Evolutionary conservation across 306 rosid species (phyloP), one percentile per base, ranked within the genome.

Genomic region (Coriaria nepalensis): DNA sequence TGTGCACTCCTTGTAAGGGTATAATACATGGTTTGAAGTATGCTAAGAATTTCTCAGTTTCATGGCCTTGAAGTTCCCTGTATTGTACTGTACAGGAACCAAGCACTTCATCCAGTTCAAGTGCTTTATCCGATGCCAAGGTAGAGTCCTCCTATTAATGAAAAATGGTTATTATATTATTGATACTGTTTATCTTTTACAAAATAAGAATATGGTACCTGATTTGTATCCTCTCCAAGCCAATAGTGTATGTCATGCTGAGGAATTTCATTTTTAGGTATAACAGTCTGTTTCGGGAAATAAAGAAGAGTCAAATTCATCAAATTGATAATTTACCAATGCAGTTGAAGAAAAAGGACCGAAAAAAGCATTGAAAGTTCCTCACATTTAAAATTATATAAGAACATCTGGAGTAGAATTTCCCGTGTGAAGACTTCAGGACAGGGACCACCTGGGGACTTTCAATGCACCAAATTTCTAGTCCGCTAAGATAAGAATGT

Each of bases 11-110:
- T 62, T 90, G 93, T 40, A 75, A 39, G 15, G 97, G 97, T 62
- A 90, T 90, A 43, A 90, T 61, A 63, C 97, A 90, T 55, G 94
- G 95, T 62, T 71, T 84, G 75, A 84, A 90, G 66, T 79, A 79
- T 15, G 97, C 84, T 52, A 90, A 65, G 65, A 90, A 84, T 64
- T 74, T 84, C 67, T 63, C 77, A 5, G 95, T 72, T 69, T 90
- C 94, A 69, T 67, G 82, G 71, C 94, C 97, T 77, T 77, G 92
- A 59, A 84, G 56, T 73, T 88, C 97, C 70, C 74, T 73, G 56
- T 84, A 88, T 67, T 88, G 97, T 55, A 88, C 97, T 14, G 90
- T 70, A 71, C 97, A 88, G 0, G 95, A 88, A 59, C 97, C 95
- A 15, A 88, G 86, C 45, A 90, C 73, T 35, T 83, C 90, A 68